Evolutionary conservation across 768 basidiomycete genomes (phyloP), one percentile per base, ranked within the genome.

Genomic region (Termitomyces sp.): DNA sequence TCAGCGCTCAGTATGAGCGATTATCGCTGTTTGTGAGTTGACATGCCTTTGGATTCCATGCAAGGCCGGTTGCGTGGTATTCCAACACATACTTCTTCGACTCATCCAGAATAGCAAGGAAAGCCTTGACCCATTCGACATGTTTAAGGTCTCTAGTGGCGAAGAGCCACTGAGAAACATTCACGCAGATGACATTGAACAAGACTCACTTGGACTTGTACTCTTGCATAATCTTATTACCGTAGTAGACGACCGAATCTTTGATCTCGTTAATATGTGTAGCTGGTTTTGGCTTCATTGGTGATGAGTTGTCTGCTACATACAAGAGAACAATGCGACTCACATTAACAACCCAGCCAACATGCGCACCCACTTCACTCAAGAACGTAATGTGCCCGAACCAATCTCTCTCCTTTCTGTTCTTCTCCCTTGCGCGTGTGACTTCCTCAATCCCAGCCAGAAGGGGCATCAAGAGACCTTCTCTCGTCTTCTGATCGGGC

Each of bases 291-390:
- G 85, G 81, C 75, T 92, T 77, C 82, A 42, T 34, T 45, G 31
- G 4, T 8, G 43, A 56, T 45, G 12, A 56, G 25, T 34, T 4
- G 25, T 19, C 27, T 16, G 32, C 31, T 42, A 9, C 56, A 40
- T 97, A 53, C 40, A 23, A 34, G 29, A 19, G 14, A 11, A 27
- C 43, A 41, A 21, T 11, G 23, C 16, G 5, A 76, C 92, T 70
- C 64, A 95, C 95, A 50, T 84, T 76, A 32, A 86, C 80, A 42
- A 98, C 85, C 97, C 97, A 99, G 23, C 88, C 95, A 59, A 92
- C 84, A 19, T 80, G 84, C 5, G 89, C 80, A 0, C 84, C 86
- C 19, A 90, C 92, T 66, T 95, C 95, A 3, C 87, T 83, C n/a
- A 97, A 77, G 25, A 86, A 82, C 31, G 83, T 85, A 25, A 98